Base-by-base conservation (phyloP, 805 yeast genomes). In the Ogataea nonfermentans region DNA sequence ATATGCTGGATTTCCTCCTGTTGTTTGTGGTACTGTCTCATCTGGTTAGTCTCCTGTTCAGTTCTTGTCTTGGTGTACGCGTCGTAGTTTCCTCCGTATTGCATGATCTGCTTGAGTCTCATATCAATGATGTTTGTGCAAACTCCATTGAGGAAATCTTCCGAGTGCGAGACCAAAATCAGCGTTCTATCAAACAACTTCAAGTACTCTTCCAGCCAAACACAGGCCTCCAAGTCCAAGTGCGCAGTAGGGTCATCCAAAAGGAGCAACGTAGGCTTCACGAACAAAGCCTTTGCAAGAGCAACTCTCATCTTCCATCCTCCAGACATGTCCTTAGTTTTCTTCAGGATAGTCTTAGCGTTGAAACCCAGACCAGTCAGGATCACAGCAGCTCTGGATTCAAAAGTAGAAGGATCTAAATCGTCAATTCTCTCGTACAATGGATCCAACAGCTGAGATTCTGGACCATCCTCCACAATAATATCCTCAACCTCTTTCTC, bases 231-330 rank as follows among this genome's bases (percentile, higher is more conserved):
- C 65, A 93, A 77, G 74, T 93, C 99, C 78, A 93, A 86, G 71
- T 93, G 99, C 39, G 99, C 99, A 52, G 99, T 93, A 58, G 99
- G 99, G 68, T 93, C 99, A 73, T 93, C 99, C 65, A 93, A 79
- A 56, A 93, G 72, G 61, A 93, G 74, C 55, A 93, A 71, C 36
- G 98, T 90, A 62, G 99, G 99, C 74, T 93, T 91, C 53, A 93
- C 98, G 74, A 93, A 93, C 56, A 93, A 76, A 22, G 99, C 99
- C 70, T 93, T 93, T 46, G 96, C 96, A 48, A 93, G 75, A 31
- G 99, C 98, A 47, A 93, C 99, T 73, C 99, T 88, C 99, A 93
- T 93, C 75, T 89, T 89, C 99, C 99, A 93, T 65, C 99, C 99
- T 79, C 99, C 99, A 62, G 97, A 88, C 99, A 93, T 93, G 63